Conservation (phyloP, 495 filamentous ascomycete genomes). For the Parathielavia appendiculata region DNA sequence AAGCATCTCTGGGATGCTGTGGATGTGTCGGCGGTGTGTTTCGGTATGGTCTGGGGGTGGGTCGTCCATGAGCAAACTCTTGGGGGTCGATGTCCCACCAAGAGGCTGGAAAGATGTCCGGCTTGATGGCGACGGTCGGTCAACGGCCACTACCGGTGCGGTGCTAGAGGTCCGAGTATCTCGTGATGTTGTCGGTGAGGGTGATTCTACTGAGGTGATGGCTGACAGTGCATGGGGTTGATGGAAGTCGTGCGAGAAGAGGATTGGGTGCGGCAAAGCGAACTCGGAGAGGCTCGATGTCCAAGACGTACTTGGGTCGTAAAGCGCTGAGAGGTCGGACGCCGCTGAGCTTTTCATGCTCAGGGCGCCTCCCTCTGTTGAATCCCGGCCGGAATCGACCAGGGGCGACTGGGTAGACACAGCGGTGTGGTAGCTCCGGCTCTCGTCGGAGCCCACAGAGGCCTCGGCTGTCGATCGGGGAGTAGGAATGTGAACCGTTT, state of each 20-base stretch:
- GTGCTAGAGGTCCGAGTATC: background rate
- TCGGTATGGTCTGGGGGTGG: conserved; percentile 17
- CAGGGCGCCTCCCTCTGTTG: background rate
- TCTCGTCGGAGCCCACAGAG: background rate
- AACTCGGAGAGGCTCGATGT: background rate
- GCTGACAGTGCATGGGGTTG: background rate
- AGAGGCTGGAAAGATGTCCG: background rate
- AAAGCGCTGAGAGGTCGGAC: background rate
- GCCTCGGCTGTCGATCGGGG: background rate
- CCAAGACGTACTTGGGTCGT: background rate
- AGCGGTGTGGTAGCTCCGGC: background rate
- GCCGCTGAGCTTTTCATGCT: background rate
- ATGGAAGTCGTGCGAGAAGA: background rate
- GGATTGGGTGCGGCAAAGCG: background rate
- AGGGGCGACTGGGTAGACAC: background rate
- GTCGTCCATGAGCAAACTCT: conserved; percentile 11
- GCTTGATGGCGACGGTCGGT: conserved; percentile 17
- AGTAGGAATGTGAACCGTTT: background rate
- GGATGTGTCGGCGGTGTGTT: background rate
- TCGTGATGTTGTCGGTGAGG: background rate
- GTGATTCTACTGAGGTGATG: conserved; percentile 2
- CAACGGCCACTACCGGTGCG: conserved; percentile 24
- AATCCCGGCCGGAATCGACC: background rate
- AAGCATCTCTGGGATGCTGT: background rate
- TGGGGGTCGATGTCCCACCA: background rate